Conservation (phyloP, 768 basidiomycete species). For the Tephrocybe sp. region DNA sequence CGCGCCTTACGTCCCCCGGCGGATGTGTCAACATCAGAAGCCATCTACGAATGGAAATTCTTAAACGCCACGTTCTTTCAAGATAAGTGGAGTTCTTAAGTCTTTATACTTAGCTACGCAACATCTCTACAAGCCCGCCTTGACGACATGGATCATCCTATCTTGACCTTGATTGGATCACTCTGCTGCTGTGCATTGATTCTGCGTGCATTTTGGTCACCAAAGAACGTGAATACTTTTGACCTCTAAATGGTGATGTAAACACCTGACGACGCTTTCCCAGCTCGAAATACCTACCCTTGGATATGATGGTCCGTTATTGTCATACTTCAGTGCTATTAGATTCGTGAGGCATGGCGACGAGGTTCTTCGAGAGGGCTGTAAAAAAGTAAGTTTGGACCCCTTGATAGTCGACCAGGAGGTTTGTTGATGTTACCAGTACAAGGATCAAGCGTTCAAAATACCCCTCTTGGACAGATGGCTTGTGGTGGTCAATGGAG, state of each 20-base stretch:
- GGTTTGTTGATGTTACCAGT: conserved; percentile 12
- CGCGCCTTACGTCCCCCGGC: conserved; percentile 2
- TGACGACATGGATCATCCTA: conserved; percentile 1
- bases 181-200: neutral
- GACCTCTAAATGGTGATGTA: neutral
- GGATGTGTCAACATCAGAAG: conserved; percentile 5
- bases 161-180: conserved; percentile 3
- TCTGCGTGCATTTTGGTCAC: neutral
- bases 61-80: conserved; percentile 7
- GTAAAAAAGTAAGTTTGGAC: conserved; percentile 6
- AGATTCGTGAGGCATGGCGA: conserved; percentile 8
- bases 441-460: conserved; percentile 33
- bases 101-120: neutral
- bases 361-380: conserved; percentile 9
- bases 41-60: neutral
- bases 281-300: conserved; percentile 11
- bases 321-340: conserved; percentile 10
- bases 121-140: neutral
- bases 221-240: neutral
- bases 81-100: neutral
- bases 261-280: neutral
- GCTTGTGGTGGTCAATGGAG: conserved; percentile 41
- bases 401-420: no score
- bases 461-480: conserved; percentile 41
- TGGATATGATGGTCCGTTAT: conserved; percentile 11